These are phyloP conservation scores for Candida nanaspora DNA, from an alignment of 805 yeast species.

Conservation along the genomic window DNA sequence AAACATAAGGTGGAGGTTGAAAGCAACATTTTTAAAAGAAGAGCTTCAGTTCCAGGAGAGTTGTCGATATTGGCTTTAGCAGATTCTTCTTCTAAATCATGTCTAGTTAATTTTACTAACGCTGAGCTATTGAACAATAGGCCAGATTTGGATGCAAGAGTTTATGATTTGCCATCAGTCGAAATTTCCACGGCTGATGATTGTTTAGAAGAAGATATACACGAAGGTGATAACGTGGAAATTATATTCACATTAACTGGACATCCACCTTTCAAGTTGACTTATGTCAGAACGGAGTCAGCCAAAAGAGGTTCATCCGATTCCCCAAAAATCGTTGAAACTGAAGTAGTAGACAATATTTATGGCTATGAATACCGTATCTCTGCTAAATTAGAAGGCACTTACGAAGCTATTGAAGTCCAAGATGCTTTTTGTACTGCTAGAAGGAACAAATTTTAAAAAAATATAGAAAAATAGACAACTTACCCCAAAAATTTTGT, in stretches of 20 bases:
- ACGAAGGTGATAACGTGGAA: slow-evolving; percentile 92
- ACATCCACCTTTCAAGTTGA: slow-evolving; percentile 82
- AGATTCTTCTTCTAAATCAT: slow-evolving; percentile 67
- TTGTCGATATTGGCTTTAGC: slow-evolving; percentile 58
- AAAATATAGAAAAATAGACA: background rate
- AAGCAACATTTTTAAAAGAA: slow-evolving; percentile 41
- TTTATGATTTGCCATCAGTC: slow-evolving; percentile 61
- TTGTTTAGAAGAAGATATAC: slow-evolving; percentile 68
- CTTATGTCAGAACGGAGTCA: slow-evolving; percentile 63
- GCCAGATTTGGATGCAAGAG: slow-evolving; percentile 23
- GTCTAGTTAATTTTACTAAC: slow-evolving; percentile 55
- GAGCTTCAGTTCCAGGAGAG: slow-evolving; percentile 79
- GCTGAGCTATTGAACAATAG: slow-evolving; percentile 16
- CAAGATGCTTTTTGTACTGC: slow-evolving; percentile 71
- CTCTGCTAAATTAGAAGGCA: slow-evolving; percentile 81
- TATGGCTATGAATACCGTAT: slow-evolving; percentile 62
- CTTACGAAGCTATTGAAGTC: slow-evolving; percentile 88
- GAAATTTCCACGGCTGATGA: slow-evolving; percentile 81
- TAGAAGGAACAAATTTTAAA: slow-evolving; percentile 16
- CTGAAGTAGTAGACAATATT: slow-evolving; percentile 62
- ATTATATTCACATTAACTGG: slow-evolving; percentile 78
- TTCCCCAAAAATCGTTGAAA: slow-evolving; percentile 37
- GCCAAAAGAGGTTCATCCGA: slow-evolving; percentile 20
- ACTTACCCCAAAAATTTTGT: too few species aligned
- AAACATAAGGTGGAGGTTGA: slow-evolving; percentile 44